phyloP scores from a whole-genome alignment of 306 rosid genomes.

The Hippophae rhamnoides region DNA sequence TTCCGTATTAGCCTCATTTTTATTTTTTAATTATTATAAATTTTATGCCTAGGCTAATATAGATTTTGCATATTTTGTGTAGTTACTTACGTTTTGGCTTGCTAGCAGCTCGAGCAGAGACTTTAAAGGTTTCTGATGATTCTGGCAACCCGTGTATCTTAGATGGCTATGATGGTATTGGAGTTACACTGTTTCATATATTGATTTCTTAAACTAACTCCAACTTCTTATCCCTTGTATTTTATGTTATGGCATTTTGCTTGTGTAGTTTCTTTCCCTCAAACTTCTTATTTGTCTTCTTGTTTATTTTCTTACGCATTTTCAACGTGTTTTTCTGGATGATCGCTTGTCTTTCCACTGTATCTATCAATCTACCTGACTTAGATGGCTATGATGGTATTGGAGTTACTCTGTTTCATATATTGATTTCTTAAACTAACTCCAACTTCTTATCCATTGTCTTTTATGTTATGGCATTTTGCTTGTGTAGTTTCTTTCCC shows the following conservation, averaged over 20 bases:
- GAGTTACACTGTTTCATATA: not conserved
- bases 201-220: not conserved
- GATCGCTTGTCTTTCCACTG: too few species aligned
- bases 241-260: constrained; percentile 6
- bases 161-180: constrained; percentile 70
- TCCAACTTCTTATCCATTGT: not conserved
- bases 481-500: too few species aligned
- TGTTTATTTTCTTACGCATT: too few species aligned
- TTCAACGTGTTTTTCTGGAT: too few species aligned
- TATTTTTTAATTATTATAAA: not conserved
- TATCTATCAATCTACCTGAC: constrained; percentile 57
- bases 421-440: not conserved
- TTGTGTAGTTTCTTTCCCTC: too few species aligned
- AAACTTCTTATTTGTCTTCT: too few species aligned
- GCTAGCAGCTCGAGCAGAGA: constrained; percentile 95
- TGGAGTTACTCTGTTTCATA: constrained; percentile 1
- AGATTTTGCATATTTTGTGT: constrained; percentile 21
- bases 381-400: constrained; percentile 71
- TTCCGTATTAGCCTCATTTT: not conserved
- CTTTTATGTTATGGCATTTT: constrained; percentile 5
- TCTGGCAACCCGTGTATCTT: constrained; percentile 77
- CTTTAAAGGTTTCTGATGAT: constrained; percentile 54
- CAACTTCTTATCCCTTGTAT: constrained; percentile 4
- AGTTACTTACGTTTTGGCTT: constrained; percentile 92
- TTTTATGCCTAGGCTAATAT: constrained; percentile 13